Conservation (phyloP, 169 alveolate genomes). For the Eimeria tenella region DNA sequence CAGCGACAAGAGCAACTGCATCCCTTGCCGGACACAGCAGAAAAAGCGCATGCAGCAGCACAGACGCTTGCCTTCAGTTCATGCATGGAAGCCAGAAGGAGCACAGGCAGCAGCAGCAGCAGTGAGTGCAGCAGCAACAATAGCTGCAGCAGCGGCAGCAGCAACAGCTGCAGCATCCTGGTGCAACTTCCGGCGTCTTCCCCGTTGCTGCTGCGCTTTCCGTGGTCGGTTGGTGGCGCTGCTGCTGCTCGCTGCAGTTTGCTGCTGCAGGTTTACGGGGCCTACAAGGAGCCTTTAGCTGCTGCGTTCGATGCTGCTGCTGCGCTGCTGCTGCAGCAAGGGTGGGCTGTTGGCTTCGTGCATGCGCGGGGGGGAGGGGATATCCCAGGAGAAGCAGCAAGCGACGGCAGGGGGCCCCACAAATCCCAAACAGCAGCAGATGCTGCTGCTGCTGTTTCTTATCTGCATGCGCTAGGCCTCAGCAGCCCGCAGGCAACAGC, state of each 20-base stretch:
- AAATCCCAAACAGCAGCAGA: conserved; percentile 28
- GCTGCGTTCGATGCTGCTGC: neutral
- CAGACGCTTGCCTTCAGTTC: neutral
- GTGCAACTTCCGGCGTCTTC: neutral
- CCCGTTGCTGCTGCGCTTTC: conserved; percentile 7
- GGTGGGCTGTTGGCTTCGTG: neutral
- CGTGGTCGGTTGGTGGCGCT: neutral
- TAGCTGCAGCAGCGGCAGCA: conserved; percentile 1
- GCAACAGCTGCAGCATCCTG: neutral
- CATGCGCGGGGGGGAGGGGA: conserved; percentile 28
- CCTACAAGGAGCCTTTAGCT: conserved; percentile 32
- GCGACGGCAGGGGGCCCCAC: neutral
- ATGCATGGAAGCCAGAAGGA: too few species aligned
- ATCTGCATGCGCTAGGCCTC: neutral
- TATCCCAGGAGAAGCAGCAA: neutral
- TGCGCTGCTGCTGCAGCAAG: conserved; percentile 47
- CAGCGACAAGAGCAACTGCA: neutral
- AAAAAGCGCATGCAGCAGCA: neutral
- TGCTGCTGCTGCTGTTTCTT: conserved; percentile 4
- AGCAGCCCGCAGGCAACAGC: neutral
- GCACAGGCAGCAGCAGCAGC: neutral
- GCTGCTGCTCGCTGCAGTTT: neutral
- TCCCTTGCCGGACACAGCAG: neutral
- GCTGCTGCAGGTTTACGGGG: neutral
- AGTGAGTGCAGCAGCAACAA: neutral